Evolutionary conservation across 768 basidiomycete species (phyloP).

Genomic region (Multifurca ochricompacta): DNA sequence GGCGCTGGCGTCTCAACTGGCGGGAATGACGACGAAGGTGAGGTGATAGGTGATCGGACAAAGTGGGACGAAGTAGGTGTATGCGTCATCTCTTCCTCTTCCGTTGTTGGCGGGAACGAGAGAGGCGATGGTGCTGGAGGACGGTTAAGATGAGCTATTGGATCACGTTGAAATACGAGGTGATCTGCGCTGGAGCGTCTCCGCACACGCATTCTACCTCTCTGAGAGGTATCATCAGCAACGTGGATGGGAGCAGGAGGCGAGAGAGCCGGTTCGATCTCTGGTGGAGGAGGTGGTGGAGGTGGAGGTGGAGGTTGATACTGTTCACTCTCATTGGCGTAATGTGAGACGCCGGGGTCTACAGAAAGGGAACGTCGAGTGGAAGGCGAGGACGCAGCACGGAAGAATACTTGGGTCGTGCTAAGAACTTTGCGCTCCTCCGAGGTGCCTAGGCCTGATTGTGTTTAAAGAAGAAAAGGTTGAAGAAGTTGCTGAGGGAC

Average conservation of each 20-base stretch:
- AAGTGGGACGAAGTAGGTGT: background rate
- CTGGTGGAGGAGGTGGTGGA: background rate
- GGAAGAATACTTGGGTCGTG: conserved; percentile 65
- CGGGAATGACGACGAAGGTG: background rate
- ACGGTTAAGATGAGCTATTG: conserved; percentile 24
- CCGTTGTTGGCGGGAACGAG: conserved; percentile 20
- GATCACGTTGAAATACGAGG: conserved; percentile 26
- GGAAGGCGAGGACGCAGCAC: conserved; percentile 38
- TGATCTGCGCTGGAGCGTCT: conserved; percentile 30
- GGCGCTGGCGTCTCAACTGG: background rate
- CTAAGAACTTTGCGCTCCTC: conserved; percentile 75
- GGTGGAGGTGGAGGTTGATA: conserved; percentile 29
- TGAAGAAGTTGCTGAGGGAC: conserved; percentile 20
- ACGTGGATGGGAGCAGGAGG: background rate
- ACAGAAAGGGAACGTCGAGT: conserved; percentile 43
- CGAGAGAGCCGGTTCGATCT: background rate
- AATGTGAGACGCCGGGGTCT: conserved; percentile 43
- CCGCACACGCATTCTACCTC: conserved; percentile 23
- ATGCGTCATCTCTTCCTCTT: background rate
- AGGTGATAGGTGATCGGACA: background rate
- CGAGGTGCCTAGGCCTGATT: conserved; percentile 64
- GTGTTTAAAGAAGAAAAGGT: conserved; percentile 27
- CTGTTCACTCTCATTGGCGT: conserved; percentile 32
- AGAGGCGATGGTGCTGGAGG: conserved; percentile 29
- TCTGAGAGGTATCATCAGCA: conserved; percentile 10